A percentile compares a stretch with the other conserved stretches of the same genome.
phyloP scores from a whole-genome alignment of 768 basidiomycete species.

The Cystobasidium tubakii region DNA sequence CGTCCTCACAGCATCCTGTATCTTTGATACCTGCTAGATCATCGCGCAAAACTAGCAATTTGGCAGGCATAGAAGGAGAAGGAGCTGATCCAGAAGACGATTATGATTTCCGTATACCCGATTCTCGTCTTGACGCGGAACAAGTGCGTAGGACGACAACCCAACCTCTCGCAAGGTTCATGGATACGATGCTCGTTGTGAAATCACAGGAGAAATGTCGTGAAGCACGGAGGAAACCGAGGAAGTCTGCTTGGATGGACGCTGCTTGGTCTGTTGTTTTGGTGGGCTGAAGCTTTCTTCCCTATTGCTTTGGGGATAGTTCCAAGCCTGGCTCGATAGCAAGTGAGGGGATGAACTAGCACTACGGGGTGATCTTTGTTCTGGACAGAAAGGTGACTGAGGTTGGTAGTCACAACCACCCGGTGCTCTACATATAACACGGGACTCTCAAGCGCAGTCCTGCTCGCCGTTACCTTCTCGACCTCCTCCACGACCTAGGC shows the following conservation, averaged over 20 bases:
- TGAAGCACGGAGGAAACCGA: neutral
- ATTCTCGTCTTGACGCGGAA: neutral
- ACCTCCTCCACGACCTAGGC: too few species aligned
- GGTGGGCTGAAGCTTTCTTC: neutral
- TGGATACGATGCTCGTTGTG: neutral
- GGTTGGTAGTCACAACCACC: neutral
- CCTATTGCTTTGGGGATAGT: conserved; percentile 2
- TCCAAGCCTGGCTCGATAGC: conserved; percentile 28
- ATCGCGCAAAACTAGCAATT: neutral
- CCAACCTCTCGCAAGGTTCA: neutral
- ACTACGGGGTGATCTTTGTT: too few species aligned
- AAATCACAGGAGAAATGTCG: conserved; percentile 18
- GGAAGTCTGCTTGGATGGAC: neutral
- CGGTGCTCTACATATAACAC: conserved; percentile 31
- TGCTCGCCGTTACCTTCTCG: conserved; percentile 22
- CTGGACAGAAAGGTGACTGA: neutral
- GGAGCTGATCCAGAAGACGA: conserved; percentile 11
- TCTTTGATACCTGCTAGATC: too few species aligned
- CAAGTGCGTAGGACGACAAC: neutral
- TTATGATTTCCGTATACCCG: conserved; percentile 13
- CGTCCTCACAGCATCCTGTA: too few species aligned
- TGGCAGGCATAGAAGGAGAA: neutral
- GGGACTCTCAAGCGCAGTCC: conserved; percentile 13
- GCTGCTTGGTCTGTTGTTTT: conserved; percentile 12
- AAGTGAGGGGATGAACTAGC: neutral